phyloP scores from a whole-genome alignment of 495 filamentous ascomycete genomes.

The Penicillium soppii region DNA sequence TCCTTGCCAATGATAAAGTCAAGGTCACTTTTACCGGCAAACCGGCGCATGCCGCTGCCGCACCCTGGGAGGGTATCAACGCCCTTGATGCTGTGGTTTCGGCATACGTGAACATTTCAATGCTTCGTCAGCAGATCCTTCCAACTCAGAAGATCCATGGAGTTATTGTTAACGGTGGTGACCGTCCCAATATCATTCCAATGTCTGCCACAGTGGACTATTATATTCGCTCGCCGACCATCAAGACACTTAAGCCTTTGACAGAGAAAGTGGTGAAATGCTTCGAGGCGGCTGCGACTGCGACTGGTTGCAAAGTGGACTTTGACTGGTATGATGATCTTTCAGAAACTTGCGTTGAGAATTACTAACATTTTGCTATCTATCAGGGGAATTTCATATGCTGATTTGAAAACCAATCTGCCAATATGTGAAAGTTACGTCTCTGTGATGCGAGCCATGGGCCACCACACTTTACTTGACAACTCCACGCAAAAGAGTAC shows the following conservation, averaged over 20 bases:
- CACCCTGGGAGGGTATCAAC: constrained; percentile 67
- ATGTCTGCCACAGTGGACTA: constrained; percentile 53
- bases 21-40: constrained; percentile 45
- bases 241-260: constrained; percentile 41
- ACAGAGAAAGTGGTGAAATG: constrained; percentile 51
- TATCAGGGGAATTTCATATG: constrained; percentile 46
- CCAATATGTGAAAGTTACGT: constrained; percentile 53
- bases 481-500: constrained; percentile 35
- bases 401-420: constrained; percentile 50
- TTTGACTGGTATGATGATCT: constrained; percentile 33
- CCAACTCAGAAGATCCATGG: constrained; percentile 46
- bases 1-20: constrained; percentile 55
- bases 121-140: constrained; percentile 61
- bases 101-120: constrained; percentile 59
- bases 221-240: constrained; percentile 53
- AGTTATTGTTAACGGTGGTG: constrained; percentile 45
- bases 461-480: constrained; percentile 42
- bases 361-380: background rate
- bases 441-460: constrained; percentile 48
- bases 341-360: background rate
- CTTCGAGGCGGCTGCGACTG: constrained; percentile 56
- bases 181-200: constrained; percentile 54
- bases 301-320: constrained; percentile 55
- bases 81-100: constrained; percentile 63
- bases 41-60: constrained; percentile 56